These are phyloP conservation scores for Mortierella antarctica DNA, from an alignment of 192 early-diverging fungal species.

Conservation along the genomic window DNA sequence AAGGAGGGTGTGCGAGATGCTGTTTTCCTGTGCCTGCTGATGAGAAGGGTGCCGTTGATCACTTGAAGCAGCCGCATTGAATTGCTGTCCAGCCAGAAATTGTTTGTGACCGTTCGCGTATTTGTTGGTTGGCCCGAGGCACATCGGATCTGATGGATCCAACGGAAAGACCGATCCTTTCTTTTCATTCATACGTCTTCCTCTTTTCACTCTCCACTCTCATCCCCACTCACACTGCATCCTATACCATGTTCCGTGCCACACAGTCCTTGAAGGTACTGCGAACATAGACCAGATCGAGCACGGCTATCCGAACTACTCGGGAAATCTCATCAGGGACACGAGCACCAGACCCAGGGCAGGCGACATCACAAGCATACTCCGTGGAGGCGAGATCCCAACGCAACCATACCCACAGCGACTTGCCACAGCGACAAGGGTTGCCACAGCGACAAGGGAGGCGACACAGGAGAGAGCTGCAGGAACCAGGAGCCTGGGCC, in stretches of 20 bases:
- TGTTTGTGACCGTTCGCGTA: no score
- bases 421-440: not conserved
- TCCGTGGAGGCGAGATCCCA: not conserved
- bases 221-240: not conserved
- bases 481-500: not conserved
- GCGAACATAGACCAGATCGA: not conserved
- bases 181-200: not conserved
- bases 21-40: no score
- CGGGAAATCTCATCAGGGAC: not conserved
- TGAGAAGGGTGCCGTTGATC: no score
- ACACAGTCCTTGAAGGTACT: conserved; percentile 28
- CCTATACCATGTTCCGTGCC: conserved; percentile 35
- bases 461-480: not conserved
- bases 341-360: no score
- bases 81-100: no score
- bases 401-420: not conserved
- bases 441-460: not conserved
- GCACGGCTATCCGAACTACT: no score
- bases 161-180: no score
- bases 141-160: no score
- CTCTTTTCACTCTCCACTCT: not conserved
- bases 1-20: no score
- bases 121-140: no score
- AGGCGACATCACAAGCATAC: not conserved
- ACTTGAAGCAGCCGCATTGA: no score